phyloP scores from a whole-genome alignment of 2,329 filamentous ascomycete genomes.

The Claviceps spartinae region DNA sequence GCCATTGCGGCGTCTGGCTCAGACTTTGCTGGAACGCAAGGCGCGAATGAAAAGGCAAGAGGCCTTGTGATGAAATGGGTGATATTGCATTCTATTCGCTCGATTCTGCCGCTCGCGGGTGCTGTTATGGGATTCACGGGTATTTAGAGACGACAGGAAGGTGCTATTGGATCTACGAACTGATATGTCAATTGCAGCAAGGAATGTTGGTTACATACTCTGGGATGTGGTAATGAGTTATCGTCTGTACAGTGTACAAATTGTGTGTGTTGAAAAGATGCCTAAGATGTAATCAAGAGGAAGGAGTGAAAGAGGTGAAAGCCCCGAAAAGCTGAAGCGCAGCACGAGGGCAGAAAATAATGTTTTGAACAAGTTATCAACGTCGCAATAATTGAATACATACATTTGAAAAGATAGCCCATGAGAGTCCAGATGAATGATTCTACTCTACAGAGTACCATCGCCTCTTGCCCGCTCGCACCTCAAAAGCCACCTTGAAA shows the following conservation, averaged over 20 bases:
- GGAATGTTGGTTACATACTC: background rate
- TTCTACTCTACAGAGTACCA: constrained; percentile 18
- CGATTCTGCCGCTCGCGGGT: background rate
- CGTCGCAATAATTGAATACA: too few species aligned
- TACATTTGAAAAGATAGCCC: too few species aligned
- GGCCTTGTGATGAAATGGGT: constrained; percentile 3
- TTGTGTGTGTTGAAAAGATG: background rate
- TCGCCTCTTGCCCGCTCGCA: constrained; percentile 20
- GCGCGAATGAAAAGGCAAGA: background rate
- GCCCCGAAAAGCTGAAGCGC: too few species aligned
- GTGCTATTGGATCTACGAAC: background rate
- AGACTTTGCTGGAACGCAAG: background rate
- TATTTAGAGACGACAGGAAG: too few species aligned
- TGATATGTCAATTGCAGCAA: background rate
- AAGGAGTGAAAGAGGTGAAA: background rate
- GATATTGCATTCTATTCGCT: constrained; percentile 2
- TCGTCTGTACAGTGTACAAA: too few species aligned
- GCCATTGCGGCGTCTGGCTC: background rate
- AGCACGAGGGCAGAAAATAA: too few species aligned
- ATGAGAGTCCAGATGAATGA: background rate
- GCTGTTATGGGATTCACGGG: background rate
- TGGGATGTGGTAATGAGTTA: too few species aligned
- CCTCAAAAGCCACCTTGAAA: constrained; percentile 26
- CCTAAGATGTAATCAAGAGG: background rate
- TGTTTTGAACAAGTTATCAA: too few species aligned